Evolutionary conservation across 208 protist species (phyloP).

Genomic region (Angomonas deanei): DNA sequence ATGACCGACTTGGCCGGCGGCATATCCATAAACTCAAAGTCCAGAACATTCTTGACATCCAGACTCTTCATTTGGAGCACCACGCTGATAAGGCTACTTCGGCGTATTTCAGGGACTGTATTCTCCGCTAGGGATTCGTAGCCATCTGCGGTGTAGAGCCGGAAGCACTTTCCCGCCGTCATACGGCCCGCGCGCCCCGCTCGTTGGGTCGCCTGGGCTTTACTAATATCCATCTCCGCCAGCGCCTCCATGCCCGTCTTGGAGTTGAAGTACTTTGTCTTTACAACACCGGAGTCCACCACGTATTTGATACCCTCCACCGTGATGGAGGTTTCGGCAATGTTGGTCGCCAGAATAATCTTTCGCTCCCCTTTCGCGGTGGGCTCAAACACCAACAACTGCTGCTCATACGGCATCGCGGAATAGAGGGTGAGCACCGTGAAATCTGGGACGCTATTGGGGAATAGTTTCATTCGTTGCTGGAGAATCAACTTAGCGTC

Average conservation of each 20-base stretch:
- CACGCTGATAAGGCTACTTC: slow-evolving; percentile 97
- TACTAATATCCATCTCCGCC: slow-evolving; percentile 90
- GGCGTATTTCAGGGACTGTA: slow-evolving; percentile 97
- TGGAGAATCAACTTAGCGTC: slow-evolving; percentile 79
- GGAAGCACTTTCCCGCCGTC: slow-evolving; percentile 96
- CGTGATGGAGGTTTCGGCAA: slow-evolving; percentile 99
- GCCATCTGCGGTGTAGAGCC: slow-evolving; percentile 94
- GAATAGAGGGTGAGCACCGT: slow-evolving; percentile 89
- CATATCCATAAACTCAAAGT: slow-evolving; percentile 99
- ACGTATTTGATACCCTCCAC: slow-evolving; percentile 99
- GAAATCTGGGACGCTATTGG: slow-evolving; percentile 55
- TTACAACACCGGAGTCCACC: slow-evolving; percentile 97
- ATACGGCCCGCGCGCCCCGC: slow-evolving; percentile 97
- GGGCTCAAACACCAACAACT: slow-evolving; percentile 95
- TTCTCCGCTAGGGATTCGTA: slow-evolving; percentile 95
- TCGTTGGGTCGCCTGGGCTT: slow-evolving; percentile 93
- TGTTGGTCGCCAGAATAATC: slow-evolving; percentile 98
- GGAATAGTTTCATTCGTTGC: slow-evolving; percentile 71
- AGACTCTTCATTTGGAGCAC: slow-evolving; percentile 95
- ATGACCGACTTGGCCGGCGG: slow-evolving; percentile 88
- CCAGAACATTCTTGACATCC: slow-evolving; percentile 94
- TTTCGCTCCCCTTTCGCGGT: slow-evolving; percentile 83
- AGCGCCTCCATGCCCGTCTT: slow-evolving; percentile 96
- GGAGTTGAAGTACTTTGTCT: slow-evolving; percentile 97
- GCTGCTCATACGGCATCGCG: slow-evolving; percentile 96